A percentile compares a stretch with the other conserved stretches of the same genome.
Evolutionary conservation across 164 flowering plant species (phyloP).

Genomic region (Sextonia rubra): DNA sequence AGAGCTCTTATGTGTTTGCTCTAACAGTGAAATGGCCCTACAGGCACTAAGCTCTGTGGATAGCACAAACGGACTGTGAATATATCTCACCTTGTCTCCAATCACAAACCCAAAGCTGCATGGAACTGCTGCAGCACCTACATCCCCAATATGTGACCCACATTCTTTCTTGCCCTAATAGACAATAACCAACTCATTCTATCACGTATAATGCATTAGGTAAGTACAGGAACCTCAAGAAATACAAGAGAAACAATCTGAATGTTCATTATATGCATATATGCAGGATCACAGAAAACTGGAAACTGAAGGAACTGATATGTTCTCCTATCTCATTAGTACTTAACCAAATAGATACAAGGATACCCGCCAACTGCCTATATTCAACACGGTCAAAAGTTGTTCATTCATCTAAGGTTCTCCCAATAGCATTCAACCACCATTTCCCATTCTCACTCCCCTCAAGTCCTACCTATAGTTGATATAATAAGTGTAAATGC

Average conservation of each 20-base stretch:
- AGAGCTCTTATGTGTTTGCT: background rate
- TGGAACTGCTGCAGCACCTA: conserved; percentile 90
- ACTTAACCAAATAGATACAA: conserved; percentile 78
- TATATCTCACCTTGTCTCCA: conserved; percentile 72
- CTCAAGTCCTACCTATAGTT: conserved; percentile 82
- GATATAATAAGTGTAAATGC: background rate
- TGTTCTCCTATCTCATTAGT: background rate
- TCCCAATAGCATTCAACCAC: no score
- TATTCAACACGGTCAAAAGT: conserved; percentile 85
- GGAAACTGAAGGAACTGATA: background rate
- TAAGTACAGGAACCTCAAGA: background rate
- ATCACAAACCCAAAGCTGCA: conserved; percentile 96
- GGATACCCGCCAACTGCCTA: conserved; percentile 91
- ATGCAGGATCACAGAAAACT: background rate
- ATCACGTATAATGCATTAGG: background rate
- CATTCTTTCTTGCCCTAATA: conserved; percentile 64
- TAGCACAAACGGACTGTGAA: background rate
- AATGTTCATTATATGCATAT: background rate
- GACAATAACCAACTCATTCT: conserved; percentile 1
- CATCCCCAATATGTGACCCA: conserved; percentile 79
- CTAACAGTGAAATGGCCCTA: background rate
- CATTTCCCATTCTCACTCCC: conserved; percentile 79
- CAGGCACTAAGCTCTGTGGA: background rate
- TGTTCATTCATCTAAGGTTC: conserved; percentile 60
- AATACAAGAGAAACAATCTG: background rate